A percentile compares a stretch with the other conserved stretches of the same genome.
Evolutionary conservation across 208 protist species (phyloP).

Genomic region (Herpetomonas samuelpessoai): DNA sequence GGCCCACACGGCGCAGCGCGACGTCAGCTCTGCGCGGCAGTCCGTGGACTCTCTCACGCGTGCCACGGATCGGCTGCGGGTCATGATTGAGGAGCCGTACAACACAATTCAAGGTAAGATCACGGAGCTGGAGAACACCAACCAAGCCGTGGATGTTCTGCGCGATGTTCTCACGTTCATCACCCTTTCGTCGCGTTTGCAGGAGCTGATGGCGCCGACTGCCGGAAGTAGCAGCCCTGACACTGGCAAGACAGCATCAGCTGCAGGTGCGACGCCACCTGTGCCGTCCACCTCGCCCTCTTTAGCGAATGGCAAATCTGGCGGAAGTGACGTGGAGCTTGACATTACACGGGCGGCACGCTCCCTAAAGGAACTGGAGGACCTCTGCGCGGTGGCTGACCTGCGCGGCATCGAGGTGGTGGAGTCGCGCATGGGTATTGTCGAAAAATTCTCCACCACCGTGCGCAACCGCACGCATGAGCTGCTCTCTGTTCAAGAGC

Average conservation of each 20-base stretch:
- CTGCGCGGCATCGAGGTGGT: conserved; percentile 61
- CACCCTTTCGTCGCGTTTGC: conserved; percentile 42
- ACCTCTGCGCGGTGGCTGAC: conserved; percentile 33
- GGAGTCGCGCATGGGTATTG: conserved; percentile 36
- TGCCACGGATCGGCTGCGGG: conserved; percentile 45
- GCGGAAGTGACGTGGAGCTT: conserved; percentile 7
- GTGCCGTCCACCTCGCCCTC: background rate
- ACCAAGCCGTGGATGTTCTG: conserved; percentile 38
- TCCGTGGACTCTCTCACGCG: conserved; percentile 46
- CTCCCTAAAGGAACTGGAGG: conserved; percentile 61
- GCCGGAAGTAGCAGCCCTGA: no score
- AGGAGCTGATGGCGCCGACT: conserved; percentile 28
- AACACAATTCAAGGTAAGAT: conserved; percentile 45
- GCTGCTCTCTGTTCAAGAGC: conserved; percentile 37
- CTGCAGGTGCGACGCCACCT: no score
- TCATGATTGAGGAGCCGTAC: conserved; percentile 73
- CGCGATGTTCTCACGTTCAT: conserved; percentile 55
- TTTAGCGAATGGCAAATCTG: background rate
- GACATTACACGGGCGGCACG: conserved; percentile 60
- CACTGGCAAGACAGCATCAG: no score
- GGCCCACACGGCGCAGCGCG: conserved; percentile 45
- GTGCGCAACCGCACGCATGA: conserved; percentile 52
- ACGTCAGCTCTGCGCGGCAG: conserved; percentile 45
- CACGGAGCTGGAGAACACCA: conserved; percentile 59
- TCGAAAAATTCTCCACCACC: conserved; percentile 42